phyloP scores from a whole-genome alignment of 148 eudicot genomes.

The Talinum fruticosum region DNA sequence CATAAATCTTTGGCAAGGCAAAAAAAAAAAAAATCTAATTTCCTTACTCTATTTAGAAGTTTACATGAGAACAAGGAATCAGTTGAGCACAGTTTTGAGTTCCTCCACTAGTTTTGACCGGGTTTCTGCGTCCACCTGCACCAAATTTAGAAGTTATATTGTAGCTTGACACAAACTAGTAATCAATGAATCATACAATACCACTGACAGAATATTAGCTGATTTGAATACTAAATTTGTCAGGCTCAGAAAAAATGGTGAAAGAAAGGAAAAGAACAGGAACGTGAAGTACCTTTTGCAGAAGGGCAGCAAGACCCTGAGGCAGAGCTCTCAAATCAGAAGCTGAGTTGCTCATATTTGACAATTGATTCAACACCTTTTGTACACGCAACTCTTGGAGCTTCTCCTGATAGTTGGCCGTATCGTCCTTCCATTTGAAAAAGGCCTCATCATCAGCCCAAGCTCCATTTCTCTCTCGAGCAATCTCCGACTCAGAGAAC shows the following conservation, averaged over 20 bases:
- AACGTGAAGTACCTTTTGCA: slow-evolving; percentile 54
- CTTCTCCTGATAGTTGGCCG: slow-evolving; percentile 56
- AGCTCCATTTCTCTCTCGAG: slow-evolving; percentile 31
- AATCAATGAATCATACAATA: too few species aligned
- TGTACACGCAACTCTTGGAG: slow-evolving; percentile 63
- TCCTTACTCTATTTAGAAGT: not conserved
- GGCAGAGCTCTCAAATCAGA: slow-evolving; percentile 76
- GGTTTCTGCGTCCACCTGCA: slow-evolving; percentile 62
- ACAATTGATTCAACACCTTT: slow-evolving; percentile 64
- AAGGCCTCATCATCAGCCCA: slow-evolving; percentile 81
- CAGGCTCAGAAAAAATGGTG: not conserved
- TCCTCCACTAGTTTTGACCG: slow-evolving; percentile 53
- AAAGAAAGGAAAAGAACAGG: not conserved
- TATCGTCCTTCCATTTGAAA: slow-evolving; percentile 64
- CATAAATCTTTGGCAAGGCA: not conserved
- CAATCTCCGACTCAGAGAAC: slow-evolving; percentile 58
- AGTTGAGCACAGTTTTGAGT: slow-evolving; percentile 50
- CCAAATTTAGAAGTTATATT: not conserved
- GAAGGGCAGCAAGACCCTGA: slow-evolving; percentile 68
- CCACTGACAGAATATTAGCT: not conserved
- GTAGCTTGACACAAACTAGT: not conserved
- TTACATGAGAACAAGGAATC: not conserved
- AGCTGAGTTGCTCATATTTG: slow-evolving; percentile 54
- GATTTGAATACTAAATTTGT: not conserved
- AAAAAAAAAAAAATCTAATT: not conserved